phyloP scores from a whole-genome alignment of 2,329 filamentous ascomycete genomes.

The Colletotrichum brevisporum region DNA sequence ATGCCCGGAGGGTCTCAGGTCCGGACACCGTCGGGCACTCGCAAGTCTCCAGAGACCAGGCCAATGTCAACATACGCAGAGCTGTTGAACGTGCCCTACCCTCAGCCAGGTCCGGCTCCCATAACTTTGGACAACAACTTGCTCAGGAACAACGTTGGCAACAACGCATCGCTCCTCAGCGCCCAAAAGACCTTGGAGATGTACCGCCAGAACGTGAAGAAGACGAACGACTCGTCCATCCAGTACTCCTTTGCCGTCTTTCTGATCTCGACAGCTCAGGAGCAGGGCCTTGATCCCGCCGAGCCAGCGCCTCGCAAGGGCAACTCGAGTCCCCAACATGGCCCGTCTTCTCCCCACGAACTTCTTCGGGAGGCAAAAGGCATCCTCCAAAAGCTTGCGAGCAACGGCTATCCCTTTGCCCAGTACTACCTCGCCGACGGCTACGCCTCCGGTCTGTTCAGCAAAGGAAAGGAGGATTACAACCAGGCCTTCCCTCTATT shows the following conservation, averaged over 20 bases:
- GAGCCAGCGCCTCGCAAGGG: conserved; percentile 61
- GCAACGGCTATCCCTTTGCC: conserved; percentile 93
- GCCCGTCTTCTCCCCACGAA: conserved; percentile 69
- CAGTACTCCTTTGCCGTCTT: conserved; percentile 98
- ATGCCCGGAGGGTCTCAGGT: conserved; percentile 58
- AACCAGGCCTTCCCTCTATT: conserved; percentile 94
- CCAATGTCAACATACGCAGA: conserved; percentile 68
- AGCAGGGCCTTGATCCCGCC: conserved; percentile 73
- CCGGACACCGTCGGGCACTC: conserved; percentile 63
- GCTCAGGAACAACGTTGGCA: conserved; percentile 84
- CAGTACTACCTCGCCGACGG: conserved; percentile 98
- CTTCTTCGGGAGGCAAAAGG: conserved; percentile 88
- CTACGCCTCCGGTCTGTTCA: conserved; percentile 94
- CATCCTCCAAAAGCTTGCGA: conserved; percentile 88
- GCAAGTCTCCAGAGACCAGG: conserved; percentile 69
- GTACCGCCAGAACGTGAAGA: conserved; percentile 97
- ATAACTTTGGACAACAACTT: conserved; percentile 84
- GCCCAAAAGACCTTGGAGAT: conserved; percentile 96
- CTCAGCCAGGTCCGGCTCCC: conserved; percentile 79
- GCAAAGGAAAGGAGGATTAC: conserved; percentile 92
- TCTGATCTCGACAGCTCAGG: conserved; percentile 89
- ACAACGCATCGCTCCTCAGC: conserved; percentile 91
- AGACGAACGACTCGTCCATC: conserved; percentile 89
- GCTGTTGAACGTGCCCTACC: conserved; percentile 79
- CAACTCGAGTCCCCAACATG: conserved; percentile 62